Percentiles rank a stretch among this genome's conserved stretches.
Conservation (phyloP, 1,139 yeast genomes). For the Saccharomyces pastorianus region DNA sequence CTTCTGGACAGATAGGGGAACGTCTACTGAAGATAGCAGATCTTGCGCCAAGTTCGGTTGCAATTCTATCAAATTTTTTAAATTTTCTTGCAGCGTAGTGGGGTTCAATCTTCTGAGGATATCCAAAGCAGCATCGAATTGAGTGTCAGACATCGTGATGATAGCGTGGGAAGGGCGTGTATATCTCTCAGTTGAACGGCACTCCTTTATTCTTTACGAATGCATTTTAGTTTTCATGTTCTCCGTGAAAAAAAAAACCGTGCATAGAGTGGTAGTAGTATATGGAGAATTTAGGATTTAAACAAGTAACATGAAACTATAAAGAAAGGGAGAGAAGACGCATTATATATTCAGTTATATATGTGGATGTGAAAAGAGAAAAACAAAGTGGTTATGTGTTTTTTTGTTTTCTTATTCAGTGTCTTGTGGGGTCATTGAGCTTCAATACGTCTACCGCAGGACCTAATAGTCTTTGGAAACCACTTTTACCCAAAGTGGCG, state of each 20-base stretch:
- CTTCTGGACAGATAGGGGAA: slow-evolving; percentile 56
- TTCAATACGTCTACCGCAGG: slow-evolving; percentile 81
- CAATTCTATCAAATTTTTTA: slow-evolving; percentile 61
- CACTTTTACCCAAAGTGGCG: slow-evolving; percentile 84
- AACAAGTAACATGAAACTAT: background rate
- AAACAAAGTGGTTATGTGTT: background rate
- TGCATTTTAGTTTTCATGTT: too few species aligned
- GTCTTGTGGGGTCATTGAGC: slow-evolving; percentile 68
- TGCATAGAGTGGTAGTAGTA: background rate
- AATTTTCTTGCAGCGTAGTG: slow-evolving; percentile 50
- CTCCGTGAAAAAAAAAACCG: background rate
- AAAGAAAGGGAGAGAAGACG: background rate
- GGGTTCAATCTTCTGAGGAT: slow-evolving; percentile 84
- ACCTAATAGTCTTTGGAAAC: slow-evolving; percentile 88
- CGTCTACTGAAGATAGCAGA: slow-evolving; percentile 76
- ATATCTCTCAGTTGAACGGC: background rate
- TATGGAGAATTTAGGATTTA: background rate
- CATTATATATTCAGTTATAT: background rate
- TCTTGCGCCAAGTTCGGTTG: slow-evolving; percentile 86
- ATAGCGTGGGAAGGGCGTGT: background rate
- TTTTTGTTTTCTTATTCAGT: background rate
- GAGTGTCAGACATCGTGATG: slow-evolving; percentile 39
- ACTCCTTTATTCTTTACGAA: background rate
- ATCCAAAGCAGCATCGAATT: slow-evolving; percentile 82
- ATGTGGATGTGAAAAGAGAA: background rate